Percentiles rank a stretch among this genome's conserved stretches.
Conservation (phyloP, 1,139 yeast genomes). For the Geotrichum fermentans region DNA sequence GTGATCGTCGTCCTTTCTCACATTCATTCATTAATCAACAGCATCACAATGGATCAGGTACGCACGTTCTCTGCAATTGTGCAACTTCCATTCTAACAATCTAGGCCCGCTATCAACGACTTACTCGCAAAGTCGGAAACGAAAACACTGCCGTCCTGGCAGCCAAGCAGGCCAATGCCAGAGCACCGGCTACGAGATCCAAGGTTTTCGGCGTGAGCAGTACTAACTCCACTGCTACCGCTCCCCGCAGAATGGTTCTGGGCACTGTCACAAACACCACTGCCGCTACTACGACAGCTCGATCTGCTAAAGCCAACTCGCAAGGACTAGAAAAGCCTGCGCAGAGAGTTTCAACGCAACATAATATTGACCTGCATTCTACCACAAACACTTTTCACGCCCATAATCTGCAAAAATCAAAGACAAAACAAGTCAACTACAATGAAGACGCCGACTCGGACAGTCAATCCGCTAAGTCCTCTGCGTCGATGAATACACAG, state of each 20-base stretch:
- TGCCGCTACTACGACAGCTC: conserved; percentile 1
- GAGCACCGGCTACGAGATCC: not conserved
- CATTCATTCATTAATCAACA: not conserved
- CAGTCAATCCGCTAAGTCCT: not conserved
- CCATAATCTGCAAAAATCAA: not conserved
- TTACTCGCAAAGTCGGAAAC: conserved; percentile 7
- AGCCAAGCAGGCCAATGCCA: conserved; percentile 2
- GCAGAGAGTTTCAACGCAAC: conserved; percentile 1
- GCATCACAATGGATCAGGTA: conserved; percentile 15
- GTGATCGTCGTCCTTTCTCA: not conserved
- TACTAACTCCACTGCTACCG: conserved; percentile 1
- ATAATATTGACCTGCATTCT: not conserved
- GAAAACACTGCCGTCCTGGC: conserved; percentile 7
- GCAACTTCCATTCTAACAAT: not conserved
- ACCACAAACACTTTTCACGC: not conserved
- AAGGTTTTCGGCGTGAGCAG: conserved; percentile 2
- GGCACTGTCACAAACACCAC: conserved; percentile 17
- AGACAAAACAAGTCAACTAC: not conserved
- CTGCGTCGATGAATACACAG: not conserved
- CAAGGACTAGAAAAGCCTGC: conserved; percentile 11
- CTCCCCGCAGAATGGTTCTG: conserved; percentile 9
- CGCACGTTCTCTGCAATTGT: not conserved
- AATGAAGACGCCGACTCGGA: conserved; percentile 1
- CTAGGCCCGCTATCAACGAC: conserved; percentile 8
- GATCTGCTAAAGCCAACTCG: not conserved